Base-by-base conservation (phyloP, 2,329 filamentous ascomycete species). In the Ustilaginoidea virens region DNA sequence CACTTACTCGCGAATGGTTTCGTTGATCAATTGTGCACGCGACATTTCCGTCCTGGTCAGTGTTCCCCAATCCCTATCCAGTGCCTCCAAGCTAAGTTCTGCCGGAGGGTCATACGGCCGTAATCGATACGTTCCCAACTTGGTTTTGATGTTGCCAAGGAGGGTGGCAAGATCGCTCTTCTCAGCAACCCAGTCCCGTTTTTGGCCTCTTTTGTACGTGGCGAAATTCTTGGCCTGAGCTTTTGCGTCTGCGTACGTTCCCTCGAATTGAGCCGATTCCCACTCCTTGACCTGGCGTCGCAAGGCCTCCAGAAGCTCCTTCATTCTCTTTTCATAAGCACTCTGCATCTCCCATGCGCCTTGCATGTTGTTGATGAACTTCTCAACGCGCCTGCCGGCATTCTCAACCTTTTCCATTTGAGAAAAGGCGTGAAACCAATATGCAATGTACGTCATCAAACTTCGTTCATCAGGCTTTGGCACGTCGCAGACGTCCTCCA, bases 281-380 rank as follows among this genome's bases (percentile, higher is more conserved):
- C 90, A 98, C 33, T 64, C 53, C 31, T 77, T 64, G 27, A 76
- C 66, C 52, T 93, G 85, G 38, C 67, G 66, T 16, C 66, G 63
- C 42, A 96, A 83, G 38, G 74, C 66, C 40, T 72, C 66, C 37
- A 96, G 61, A 23, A 98, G 64, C 40, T 75, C 81, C 33, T 73
- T 72, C 81, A 96, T 92, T 35, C 90, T 73, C 46, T 79, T 69
- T 61, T 98, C 90, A 49, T 87, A 98, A 17, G 80, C 81, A 48
- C 83, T 92, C 55, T 98, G 86, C 90, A 98, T 98, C 56, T 94
- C 87, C 90, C 90, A 98, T 7, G 90, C 87, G 14, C 90, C 90
- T 49, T 94, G 85, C 90, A 98, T 96, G 52, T 90, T 96, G 49
- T 82, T 83, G 43, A 98, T 81, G 47, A 98, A 98, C 56, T 98